phyloP scores from a whole-genome alignment of 139 green algal species.

The Chlamydomonas schloesseri region DNA sequence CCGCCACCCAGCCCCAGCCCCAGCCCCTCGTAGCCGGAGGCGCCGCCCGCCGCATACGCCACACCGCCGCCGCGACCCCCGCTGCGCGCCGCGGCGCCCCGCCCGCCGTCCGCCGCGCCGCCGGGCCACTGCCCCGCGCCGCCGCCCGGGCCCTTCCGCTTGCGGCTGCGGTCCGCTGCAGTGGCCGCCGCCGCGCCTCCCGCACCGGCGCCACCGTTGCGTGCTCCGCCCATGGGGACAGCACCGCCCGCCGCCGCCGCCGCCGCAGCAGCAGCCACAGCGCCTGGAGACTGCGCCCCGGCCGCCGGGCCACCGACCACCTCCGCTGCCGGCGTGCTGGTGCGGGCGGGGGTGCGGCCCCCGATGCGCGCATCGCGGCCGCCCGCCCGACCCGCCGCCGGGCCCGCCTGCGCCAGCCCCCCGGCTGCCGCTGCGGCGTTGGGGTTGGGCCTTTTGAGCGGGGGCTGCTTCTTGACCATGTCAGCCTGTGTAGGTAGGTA shows the following conservation, averaged over 20 bases:
- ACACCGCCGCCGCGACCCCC: no score
- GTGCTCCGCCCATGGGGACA: not conserved
- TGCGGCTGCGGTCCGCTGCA: not conserved
- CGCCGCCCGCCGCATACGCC: not conserved
- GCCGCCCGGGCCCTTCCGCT: not conserved
- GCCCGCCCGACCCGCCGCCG: not conserved
- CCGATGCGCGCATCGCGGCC: not conserved
- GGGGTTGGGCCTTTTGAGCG: conserved; percentile 42
- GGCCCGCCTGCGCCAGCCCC: not conserved
- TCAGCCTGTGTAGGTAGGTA: conserved; percentile 34
- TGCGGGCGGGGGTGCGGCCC: not conserved
- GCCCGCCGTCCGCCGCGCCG: no score
- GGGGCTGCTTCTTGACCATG: conserved; percentile 49
- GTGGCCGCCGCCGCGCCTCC: not conserved
- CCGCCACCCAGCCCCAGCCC: no score
- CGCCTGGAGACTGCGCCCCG: not conserved
- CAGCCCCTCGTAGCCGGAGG: not conserved
- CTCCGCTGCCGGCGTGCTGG: no score
- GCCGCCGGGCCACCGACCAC: no score
- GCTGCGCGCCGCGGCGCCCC: no score
- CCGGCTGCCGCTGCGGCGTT: not conserved
- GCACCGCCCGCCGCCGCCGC: not conserved
- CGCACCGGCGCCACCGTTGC: not conserved
- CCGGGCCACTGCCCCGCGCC: not conserved
- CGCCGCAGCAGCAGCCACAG: not conserved